Percentiles rank a stretch among this genome's conserved stretches.
Evolutionary conservation across 2,329 filamentous ascomycete genomes (phyloP).

Genomic region (Byssothecium circinans): DNA sequence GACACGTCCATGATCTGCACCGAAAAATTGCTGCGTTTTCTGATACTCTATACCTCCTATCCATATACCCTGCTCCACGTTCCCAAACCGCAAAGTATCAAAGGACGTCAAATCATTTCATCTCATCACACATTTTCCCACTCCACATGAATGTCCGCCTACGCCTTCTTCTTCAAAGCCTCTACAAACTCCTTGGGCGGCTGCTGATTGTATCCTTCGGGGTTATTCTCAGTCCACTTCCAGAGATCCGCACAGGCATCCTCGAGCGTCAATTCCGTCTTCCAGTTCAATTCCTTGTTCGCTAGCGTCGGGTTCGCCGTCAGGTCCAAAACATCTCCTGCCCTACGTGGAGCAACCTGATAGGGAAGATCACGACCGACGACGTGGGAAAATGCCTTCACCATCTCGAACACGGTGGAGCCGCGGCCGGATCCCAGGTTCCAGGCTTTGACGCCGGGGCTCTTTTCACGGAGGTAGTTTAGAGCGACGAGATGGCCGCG

Average conservation of each 20-base stretch:
- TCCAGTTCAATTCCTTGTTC: slow-evolving; percentile 88
- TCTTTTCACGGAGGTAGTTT: slow-evolving; percentile 80
- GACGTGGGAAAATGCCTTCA: slow-evolving; percentile 87
- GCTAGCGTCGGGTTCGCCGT: slow-evolving; percentile 88
- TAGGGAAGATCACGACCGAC: slow-evolving; percentile 87
- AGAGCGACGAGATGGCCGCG: slow-evolving; percentile 85
- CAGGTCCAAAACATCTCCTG: slow-evolving; percentile 90
- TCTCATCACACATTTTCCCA: no score
- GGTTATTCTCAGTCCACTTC: slow-evolving; percentile 97
- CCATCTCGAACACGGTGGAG: slow-evolving; percentile 95
- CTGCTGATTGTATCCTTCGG: slow-evolving; percentile 87
- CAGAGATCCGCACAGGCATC: slow-evolving; percentile 92
- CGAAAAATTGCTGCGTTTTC: no score
- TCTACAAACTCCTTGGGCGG: slow-evolving; percentile 82
- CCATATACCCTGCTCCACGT: no score
- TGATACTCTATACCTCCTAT: no score
- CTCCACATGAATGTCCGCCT: slow-evolving; percentile 3
- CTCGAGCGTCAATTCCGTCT: slow-evolving; percentile 86
- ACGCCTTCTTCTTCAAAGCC: slow-evolving; percentile 42
- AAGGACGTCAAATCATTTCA: no score
- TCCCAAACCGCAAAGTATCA: no score
- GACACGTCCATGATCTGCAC: no score
- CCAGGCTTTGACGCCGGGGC: slow-evolving; percentile 92
- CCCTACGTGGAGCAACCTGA: slow-evolving; percentile 77
- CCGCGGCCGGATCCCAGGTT: slow-evolving; percentile 94